These are phyloP conservation scores for Ceratocystis colombiana DNA, from an alignment of 2,329 filamentous ascomycete species.

Conservation along the genomic window DNA sequence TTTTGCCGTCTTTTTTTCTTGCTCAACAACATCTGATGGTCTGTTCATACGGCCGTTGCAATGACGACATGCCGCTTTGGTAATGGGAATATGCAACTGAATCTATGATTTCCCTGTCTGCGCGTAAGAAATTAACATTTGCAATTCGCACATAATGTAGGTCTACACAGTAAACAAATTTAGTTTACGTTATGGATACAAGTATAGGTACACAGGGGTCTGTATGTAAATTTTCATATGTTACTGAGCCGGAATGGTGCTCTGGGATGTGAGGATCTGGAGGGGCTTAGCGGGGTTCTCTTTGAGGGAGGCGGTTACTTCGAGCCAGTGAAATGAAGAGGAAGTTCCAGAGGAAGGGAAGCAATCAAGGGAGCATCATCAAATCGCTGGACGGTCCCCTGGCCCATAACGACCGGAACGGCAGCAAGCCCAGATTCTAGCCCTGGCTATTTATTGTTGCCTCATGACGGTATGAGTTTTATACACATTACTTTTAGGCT, in stretches of 20 bases:
- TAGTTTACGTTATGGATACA: background rate
- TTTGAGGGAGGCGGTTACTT: background rate
- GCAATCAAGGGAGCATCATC: background rate
- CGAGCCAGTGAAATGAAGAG: background rate
- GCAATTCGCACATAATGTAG: background rate
- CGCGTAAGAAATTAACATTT: background rate
- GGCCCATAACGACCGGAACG: background rate
- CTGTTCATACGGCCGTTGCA: background rate
- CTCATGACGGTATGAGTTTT: background rate
- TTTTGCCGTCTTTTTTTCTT: background rate
- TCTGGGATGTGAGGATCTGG: background rate
- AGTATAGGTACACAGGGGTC: background rate
- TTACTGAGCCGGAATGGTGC: background rate
- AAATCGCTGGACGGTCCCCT: background rate
- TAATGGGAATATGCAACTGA: background rate
- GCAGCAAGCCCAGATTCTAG: background rate
- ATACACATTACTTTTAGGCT: background rate
- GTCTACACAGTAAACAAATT: background rate
- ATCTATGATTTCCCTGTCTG: background rate
- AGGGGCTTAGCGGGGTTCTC: background rate
- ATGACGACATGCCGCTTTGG: conserved; percentile 6
- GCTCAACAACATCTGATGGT: background rate
- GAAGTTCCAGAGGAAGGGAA: no score
- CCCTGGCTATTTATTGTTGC: background rate
- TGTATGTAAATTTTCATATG: background rate